phyloP scores from a whole-genome alignment of 176 grass and related monocot species.

The Ensete ventricosum region DNA sequence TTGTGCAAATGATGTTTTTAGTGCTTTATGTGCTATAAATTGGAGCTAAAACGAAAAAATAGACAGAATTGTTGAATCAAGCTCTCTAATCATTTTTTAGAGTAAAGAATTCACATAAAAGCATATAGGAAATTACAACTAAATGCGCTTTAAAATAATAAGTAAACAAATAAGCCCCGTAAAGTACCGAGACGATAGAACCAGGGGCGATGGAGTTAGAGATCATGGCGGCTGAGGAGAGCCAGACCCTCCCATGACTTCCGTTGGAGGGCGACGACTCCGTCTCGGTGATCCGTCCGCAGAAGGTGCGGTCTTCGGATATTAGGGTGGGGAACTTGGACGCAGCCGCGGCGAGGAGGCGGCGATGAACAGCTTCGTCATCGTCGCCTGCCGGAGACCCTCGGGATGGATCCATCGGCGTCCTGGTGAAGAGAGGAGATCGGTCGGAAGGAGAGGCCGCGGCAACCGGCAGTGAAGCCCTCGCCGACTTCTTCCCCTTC shows the following conservation, averaged over 20 bases:
- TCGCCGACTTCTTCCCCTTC: constrained; percentile 5
- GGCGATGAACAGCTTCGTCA: neutral
- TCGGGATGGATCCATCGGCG: neutral
- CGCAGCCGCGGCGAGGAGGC: constrained; percentile 32
- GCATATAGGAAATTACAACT: too few species aligned
- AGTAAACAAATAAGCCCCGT: neutral
- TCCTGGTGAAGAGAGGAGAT: neutral
- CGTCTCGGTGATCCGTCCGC: constrained; percentile 8
- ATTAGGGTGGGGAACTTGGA: constrained; percentile 34
- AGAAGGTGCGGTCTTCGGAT: constrained; percentile 13
- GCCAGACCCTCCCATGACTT: constrained; percentile 39
- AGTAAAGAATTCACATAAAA: too few species aligned
- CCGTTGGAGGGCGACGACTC: constrained; percentile 22
- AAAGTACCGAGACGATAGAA: constrained; percentile 56
- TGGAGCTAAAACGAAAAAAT: too few species aligned
- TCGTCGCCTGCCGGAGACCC: neutral
- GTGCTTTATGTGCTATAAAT: too few species aligned
- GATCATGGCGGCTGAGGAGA: constrained; percentile 54
- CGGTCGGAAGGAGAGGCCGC: neutral
- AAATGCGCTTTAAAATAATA: neutral
- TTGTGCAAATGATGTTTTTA: too few species aligned
- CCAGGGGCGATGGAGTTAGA: constrained; percentile 45
- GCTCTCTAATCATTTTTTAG: too few species aligned
- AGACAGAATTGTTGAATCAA: too few species aligned
- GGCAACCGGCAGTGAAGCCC: neutral